A percentile compares a stretch with the other conserved stretches of the same genome.
These are phyloP conservation scores for Chlorella ohadii DNA, from an alignment of 139 green algal species.

Conservation along the genomic window DNA sequence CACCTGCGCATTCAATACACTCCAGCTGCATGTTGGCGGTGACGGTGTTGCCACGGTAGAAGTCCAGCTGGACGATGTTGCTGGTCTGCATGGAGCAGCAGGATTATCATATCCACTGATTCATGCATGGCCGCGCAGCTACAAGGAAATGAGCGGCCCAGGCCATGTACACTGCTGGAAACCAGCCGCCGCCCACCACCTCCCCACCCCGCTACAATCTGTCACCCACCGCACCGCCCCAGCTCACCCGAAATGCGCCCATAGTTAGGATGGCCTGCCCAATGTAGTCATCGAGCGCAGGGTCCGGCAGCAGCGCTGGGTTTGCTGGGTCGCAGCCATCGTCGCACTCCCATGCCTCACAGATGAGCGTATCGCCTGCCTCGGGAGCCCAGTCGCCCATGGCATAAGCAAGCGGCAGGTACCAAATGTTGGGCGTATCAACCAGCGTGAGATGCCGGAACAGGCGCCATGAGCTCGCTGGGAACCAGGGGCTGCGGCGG, in stretches of 20 bases:
- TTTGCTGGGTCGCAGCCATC: constrained; percentile 37
- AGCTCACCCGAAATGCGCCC: background rate
- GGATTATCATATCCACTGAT: background rate
- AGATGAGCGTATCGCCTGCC: constrained; percentile 25
- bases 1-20: too few species aligned
- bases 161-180: too few species aligned
- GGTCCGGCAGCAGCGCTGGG: constrained; percentile 18
- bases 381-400: constrained; percentile 33
- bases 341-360: constrained; percentile 48
- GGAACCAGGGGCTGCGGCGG: constrained; percentile 9
- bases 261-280: background rate
- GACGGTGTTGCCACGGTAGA: too few species aligned
- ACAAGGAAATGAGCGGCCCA: too few species aligned
- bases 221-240: background rate
- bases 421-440: background rate
- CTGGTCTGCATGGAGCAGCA: background rate
- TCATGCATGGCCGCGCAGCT: too few species aligned
- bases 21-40: too few species aligned
- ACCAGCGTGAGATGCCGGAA: constrained; percentile 31
- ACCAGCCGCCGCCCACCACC: too few species aligned
- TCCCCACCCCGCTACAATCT: too few species aligned
- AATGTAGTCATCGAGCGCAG: constrained; percentile 40
- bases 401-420: constrained; percentile 6
- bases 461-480: background rate
- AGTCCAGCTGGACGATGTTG: too few species aligned